Evolutionary conservation across 1,284 basidiomycete genomes (phyloP).

Genomic region (Uromyces viciae-fabae): DNA sequence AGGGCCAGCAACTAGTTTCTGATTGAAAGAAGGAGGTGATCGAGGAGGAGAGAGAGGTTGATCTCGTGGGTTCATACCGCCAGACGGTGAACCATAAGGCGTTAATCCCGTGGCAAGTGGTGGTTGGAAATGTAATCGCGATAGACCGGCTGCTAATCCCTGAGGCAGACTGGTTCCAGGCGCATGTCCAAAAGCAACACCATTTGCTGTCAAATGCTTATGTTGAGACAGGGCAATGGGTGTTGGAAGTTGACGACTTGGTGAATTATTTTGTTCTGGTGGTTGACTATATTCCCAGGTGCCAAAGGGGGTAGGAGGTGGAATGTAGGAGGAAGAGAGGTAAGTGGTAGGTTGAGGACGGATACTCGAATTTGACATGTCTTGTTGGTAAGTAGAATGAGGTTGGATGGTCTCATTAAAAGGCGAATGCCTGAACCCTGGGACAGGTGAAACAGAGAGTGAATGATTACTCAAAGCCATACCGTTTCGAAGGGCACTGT

Average conservation of each 20-base stretch:
- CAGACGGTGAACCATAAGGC: slow-evolving; percentile 27
- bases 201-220: neutral
- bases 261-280: neutral
- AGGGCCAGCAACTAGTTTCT: neutral
- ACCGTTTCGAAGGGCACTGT: slow-evolving; percentile 6
- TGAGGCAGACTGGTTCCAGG: slow-evolving; percentile 82
- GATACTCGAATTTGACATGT: neutral
- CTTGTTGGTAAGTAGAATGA: slow-evolving; percentile 6
- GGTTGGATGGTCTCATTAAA: slow-evolving; percentile 15
- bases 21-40: neutral
- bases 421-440: slow-evolving; percentile 3
- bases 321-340: slow-evolving; percentile 37
- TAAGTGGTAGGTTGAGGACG: slow-evolving; percentile 1
- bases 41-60: slow-evolving; percentile 26
- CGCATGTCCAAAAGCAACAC: slow-evolving; percentile 69
- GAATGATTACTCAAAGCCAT: neutral
- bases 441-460: slow-evolving; percentile 36
- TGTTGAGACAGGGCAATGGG: slow-evolving; percentile 5
- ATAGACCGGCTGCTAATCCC: slow-evolving; percentile 77
- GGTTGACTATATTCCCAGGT: slow-evolving; percentile 3
- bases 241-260: neutral
- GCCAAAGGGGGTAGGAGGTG: neutral
- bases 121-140: slow-evolving; percentile 67
- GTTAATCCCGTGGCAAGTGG: slow-evolving; percentile 56
- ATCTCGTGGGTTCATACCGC: neutral